Base-by-base conservation (phyloP, 78 protist genomes). In the Trichosphaerium sp. region DNA sequence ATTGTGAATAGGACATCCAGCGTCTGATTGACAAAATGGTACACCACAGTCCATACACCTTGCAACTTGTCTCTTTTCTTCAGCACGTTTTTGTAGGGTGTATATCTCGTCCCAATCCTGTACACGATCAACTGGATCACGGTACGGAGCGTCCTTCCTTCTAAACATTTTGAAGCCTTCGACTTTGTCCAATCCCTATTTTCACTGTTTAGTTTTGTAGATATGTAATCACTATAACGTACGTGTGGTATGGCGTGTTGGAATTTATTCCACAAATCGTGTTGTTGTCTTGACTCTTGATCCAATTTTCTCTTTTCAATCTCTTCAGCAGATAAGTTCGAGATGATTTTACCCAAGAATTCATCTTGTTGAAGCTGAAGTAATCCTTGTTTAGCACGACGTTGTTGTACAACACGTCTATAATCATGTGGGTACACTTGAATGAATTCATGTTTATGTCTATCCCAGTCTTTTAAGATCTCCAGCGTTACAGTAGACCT, bases 21-120 rank as follows among this genome's bases (percentile, higher is more conserved):
- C 31, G 28, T 75, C 66, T 10, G 74, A 61, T 49, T 78, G 79
- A 67, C 94, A 89, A 80, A 84, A 89, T 23, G 94, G 91, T 29
- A 82, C 82, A 38, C 94, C 94, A 49, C 94, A 89, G 66, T 84
- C 94, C 94, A 89, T 89, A 78, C 94, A 89, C 4, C 94, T 78
- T 29, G 89, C 74, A 0, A 77, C 65, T 57, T 88, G 90, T 10
- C 21, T 40, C 54, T 47, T 42, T 37, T 69, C 65, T 52, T 61
- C 64, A 44, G 29, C 43, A 29, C 0, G 21, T 26, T 42, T 49
- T 8, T 11, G 79, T 10, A 12, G 11, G 65, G 3, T 26, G 67
- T 59, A 34, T 54, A 89, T 52, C 75, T 89, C 90, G 14, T 25
- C 61, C 43, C 52, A 80, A 67, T 89, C 90, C 5, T 3, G 0